Evolutionary conservation across 23 red algal species (phyloP).

Genomic region (Porphyridium purpureum): DNA sequence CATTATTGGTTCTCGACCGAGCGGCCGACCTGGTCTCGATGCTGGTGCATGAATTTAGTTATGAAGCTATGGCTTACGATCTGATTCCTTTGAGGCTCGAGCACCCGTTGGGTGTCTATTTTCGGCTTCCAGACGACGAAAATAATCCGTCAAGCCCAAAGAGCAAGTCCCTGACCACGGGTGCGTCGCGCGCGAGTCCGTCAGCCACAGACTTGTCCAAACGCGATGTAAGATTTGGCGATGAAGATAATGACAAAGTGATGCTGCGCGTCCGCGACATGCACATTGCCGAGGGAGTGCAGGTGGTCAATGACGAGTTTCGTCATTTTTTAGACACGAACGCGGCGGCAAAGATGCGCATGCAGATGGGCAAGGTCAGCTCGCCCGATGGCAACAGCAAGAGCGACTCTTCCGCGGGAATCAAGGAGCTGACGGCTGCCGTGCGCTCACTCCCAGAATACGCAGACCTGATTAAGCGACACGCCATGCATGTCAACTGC

Average conservation of each 20-base stretch:
- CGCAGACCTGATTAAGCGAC: slow-evolving; percentile 30
- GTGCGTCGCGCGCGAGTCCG: neutral
- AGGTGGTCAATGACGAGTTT: slow-evolving; percentile 20
- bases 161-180: slow-evolving; percentile 19
- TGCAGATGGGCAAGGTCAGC: slow-evolving; percentile 20
- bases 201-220: neutral
- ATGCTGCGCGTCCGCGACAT: slow-evolving; percentile 34
- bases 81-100: slow-evolving; percentile 41
- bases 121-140: slow-evolving; percentile 17
- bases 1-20: slow-evolving; percentile 68
- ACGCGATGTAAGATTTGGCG: slow-evolving; percentile 27
- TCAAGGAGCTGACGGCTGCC: slow-evolving; percentile 72
- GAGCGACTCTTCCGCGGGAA: slow-evolving; percentile 4
- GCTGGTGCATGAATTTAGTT: slow-evolving; percentile 82
- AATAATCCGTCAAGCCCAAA: slow-evolving; percentile 16
- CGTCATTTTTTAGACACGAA: slow-evolving; percentile 47
- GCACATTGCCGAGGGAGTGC: slow-evolving; percentile 55
- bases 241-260: slow-evolving; percentile 48
- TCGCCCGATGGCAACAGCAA: neutral
- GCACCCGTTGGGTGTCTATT: slow-evolving; percentile 52
- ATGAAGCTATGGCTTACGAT: slow-evolving; percentile 92
- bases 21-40: slow-evolving; percentile 48
- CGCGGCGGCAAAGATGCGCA: slow-evolving; percentile 50
- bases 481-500: slow-evolving; percentile 55
- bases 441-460: slow-evolving; percentile 74